These are phyloP conservation scores for Boletus barrowsii DNA, from an alignment of 768 basidiomycete species.

Conservation along the genomic window DNA sequence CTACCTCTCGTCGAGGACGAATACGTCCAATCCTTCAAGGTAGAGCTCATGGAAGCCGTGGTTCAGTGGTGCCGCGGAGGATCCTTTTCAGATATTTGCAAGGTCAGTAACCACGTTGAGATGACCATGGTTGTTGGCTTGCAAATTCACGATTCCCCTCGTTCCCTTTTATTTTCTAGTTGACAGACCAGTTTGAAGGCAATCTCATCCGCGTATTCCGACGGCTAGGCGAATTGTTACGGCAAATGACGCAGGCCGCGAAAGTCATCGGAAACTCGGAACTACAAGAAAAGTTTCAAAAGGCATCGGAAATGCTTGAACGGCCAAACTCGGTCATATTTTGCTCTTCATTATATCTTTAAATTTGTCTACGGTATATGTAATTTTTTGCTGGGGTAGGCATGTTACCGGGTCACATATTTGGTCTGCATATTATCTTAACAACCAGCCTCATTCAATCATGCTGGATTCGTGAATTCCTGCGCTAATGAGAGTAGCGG, in stretches of 20 bases:
- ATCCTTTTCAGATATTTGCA: constrained; percentile 93
- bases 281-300: constrained; percentile 90
- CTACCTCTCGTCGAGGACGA: constrained; percentile 87
- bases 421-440: not conserved
- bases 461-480: too few relatives aligned
- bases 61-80: constrained; percentile 98
- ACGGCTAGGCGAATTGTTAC: constrained; percentile 86
- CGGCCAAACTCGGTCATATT: constrained; percentile 93
- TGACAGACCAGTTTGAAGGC: constrained; percentile 96
- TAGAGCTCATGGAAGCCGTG: constrained; percentile 98
- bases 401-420: not conserved
- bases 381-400: not conserved
- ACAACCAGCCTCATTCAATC: too few relatives aligned
- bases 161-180: constrained; percentile 39
- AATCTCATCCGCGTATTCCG: constrained; percentile 95
- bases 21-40: constrained; percentile 95
- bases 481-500: too few relatives aligned
- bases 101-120: constrained; percentile 46
- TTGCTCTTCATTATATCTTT: constrained; percentile 82
- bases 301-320: constrained; percentile 88
- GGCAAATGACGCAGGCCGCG: constrained; percentile 94
- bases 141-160: not conserved
- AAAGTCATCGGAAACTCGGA: constrained; percentile 97
- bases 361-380: constrained; percentile 6
- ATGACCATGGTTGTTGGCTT: not conserved